These are phyloP conservation scores for Hymenochaete sp. DNA, from an alignment of 1,284 basidiomycete genomes.

Conservation along the genomic window DNA sequence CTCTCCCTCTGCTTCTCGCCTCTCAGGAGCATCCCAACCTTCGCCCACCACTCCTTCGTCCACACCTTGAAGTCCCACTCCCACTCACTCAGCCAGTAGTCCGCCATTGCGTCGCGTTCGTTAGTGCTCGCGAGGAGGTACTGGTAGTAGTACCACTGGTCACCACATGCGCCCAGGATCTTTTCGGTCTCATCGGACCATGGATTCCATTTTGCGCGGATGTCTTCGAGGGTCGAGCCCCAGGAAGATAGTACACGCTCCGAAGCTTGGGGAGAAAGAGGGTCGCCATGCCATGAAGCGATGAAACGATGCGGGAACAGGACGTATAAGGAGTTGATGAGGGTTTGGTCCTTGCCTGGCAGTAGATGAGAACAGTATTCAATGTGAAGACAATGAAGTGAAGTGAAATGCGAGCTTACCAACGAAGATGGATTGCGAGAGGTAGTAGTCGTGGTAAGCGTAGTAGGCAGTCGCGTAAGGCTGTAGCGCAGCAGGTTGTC, in stretches of 20 bases:
- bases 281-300: conserved; percentile 27
- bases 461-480: conserved; percentile 41
- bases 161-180: conserved; percentile 32
- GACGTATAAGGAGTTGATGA: conserved; percentile 42
- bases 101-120: conserved; percentile 28
- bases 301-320: conserved; percentile 39
- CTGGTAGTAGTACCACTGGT: conserved; percentile 41
- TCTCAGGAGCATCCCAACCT: conserved; percentile 1
- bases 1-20: conserved; percentile 3
- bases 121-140: conserved; percentile 33
- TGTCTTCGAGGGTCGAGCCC: too few species aligned
- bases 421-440: conserved; percentile 35
- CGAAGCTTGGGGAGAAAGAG: conserved; percentile 14
- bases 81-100: conserved; percentile 20
- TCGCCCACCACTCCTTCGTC: conserved; percentile 11
- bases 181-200: conserved; percentile 21
- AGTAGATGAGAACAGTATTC: too few species aligned
- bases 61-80: conserved; percentile 13
- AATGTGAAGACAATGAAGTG: too few species aligned
- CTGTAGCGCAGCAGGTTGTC: conserved; percentile 31
- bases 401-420: too few species aligned
- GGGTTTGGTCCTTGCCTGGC: conserved; percentile 46
- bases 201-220: too few species aligned
- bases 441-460: conserved; percentile 41
- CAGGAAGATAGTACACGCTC: too few species aligned